phyloP scores from a whole-genome alignment of 2,329 filamentous ascomycete genomes.

The Ascochyta koolunga region DNA sequence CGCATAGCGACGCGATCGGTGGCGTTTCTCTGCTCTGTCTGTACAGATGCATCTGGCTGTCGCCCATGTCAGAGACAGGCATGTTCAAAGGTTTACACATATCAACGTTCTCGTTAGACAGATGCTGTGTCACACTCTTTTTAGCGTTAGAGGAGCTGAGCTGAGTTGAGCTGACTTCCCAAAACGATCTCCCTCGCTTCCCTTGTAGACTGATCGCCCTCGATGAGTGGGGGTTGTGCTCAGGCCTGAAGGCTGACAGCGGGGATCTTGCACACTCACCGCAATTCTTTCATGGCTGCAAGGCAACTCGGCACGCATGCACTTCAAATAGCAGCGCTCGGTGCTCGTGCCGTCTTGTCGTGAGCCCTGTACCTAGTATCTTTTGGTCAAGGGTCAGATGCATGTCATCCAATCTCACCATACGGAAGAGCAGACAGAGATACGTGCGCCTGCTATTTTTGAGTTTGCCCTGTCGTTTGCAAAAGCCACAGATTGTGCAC shows the following conservation, averaged over 20 bases:
- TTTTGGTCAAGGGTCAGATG: conserved; percentile 22
- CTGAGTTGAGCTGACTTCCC: conserved; percentile 3
- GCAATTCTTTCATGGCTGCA: neutral
- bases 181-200: conserved; percentile 4
- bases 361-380: conserved; percentile 2
- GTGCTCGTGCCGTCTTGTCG: conserved; percentile 11
- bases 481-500: conserved; percentile 10
- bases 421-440: conserved; percentile 14
- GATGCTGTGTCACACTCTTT: conserved; percentile 2
- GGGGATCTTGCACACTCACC: neutral
- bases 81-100: neutral
- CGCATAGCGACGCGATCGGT: neutral
- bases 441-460: conserved; percentile 22
- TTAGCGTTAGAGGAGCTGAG: neutral
- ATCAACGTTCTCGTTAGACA: conserved; percentile 1
- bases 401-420: conserved; percentile 36
- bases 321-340: neutral
- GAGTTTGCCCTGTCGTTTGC: conserved; percentile 9
- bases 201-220: neutral
- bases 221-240: neutral
- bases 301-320: neutral
- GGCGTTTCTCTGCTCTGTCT: neutral
- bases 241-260: neutral
- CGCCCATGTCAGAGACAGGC: neutral
- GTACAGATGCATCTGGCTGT: neutral